Evolutionary conservation across 768 basidiomycete genomes (phyloP).

Genomic region (Vararia minispora): DNA sequence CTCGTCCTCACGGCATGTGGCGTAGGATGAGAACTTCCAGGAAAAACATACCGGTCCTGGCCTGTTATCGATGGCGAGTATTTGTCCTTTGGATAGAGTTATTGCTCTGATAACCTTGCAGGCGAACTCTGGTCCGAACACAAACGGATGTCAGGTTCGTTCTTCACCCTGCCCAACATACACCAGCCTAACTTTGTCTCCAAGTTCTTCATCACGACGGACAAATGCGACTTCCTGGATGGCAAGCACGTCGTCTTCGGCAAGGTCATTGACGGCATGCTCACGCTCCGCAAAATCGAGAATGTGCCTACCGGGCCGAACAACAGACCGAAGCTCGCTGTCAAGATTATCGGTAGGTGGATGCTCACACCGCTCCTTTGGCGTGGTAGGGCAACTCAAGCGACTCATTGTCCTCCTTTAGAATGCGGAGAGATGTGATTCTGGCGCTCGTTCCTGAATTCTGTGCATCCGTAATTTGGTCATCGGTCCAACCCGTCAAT

Average conservation of each 20-base stretch:
- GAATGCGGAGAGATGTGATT: slow-evolving; percentile 30
- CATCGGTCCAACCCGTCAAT: too few species aligned
- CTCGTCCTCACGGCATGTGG: too few species aligned
- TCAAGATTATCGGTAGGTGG: slow-evolving; percentile 73
- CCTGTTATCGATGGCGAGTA: slow-evolving; percentile 79
- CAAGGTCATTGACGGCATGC: slow-evolving; percentile 83
- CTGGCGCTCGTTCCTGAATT: too few species aligned
- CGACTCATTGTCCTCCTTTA: slow-evolving; percentile 5
- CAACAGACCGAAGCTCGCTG: slow-evolving; percentile 79
- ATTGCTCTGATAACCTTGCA: slow-evolving; percentile 20
- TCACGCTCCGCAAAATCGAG: slow-evolving; percentile 93
- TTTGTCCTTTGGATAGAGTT: neutral
- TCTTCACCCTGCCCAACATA: neutral
- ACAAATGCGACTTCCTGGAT: slow-evolving; percentile 91
- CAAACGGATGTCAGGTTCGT: slow-evolving; percentile 81
- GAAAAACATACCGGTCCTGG: slow-evolving; percentile 84
- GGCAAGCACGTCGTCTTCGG: slow-evolving; percentile 93
- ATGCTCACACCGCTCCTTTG: neutral
- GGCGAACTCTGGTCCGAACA: slow-evolving; percentile 93
- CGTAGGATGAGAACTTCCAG: slow-evolving; percentile 88
- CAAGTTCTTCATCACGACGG: slow-evolving; percentile 97
- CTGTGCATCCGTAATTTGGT: too few species aligned
- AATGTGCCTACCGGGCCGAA: slow-evolving; percentile 88
- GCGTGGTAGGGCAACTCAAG: neutral
- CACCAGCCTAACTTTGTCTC: neutral